Evolutionary conservation across 192 early-diverging fungal genomes (phyloP).

Genomic region (Linnemannia elongata): DNA sequence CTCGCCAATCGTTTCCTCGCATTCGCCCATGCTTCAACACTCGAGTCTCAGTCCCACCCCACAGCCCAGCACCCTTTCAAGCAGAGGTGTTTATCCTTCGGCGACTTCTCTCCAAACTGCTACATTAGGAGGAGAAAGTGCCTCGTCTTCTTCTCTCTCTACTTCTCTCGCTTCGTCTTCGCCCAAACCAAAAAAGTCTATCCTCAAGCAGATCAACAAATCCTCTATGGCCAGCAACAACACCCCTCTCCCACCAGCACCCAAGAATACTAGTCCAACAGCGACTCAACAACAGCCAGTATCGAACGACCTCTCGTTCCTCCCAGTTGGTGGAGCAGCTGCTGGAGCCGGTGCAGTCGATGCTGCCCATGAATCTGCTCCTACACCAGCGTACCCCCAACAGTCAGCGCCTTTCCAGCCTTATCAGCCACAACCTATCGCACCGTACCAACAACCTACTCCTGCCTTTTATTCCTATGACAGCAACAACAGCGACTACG

Average conservation of each 20-base stretch:
- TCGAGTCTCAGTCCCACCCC: not conserved
- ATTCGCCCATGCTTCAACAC: constrained; percentile 13
- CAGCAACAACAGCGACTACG: constrained; percentile 4
- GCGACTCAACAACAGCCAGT: not conserved
- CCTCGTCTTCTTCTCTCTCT: constrained; percentile 11
- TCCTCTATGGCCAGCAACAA: constrained; percentile 1
- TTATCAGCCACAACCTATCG: not conserved
- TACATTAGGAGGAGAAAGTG: not conserved
- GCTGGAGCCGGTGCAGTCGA: not conserved
- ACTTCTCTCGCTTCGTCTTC: constrained; percentile 9
- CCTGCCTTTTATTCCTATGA: not conserved
- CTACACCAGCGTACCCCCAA: not conserved
- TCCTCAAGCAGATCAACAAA: constrained; percentile 11
- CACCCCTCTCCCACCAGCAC: not conserved
- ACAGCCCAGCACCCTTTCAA: not conserved
- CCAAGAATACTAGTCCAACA: not conserved
- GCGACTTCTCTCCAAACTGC: not conserved
- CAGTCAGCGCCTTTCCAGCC: not conserved
- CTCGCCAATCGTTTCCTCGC: constrained; percentile 13
- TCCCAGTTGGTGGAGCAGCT: not conserved
- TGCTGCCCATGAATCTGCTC: not conserved
- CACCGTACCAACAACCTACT: not conserved
- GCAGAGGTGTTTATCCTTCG: not conserved
- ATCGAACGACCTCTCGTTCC: not conserved
- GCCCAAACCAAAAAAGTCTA: constrained; percentile 5